Evolutionary conservation across 108 stramenopile species (phyloP), one percentile per base, ranked within the genome.

Genomic region (Cyclotella atomus): DNA sequence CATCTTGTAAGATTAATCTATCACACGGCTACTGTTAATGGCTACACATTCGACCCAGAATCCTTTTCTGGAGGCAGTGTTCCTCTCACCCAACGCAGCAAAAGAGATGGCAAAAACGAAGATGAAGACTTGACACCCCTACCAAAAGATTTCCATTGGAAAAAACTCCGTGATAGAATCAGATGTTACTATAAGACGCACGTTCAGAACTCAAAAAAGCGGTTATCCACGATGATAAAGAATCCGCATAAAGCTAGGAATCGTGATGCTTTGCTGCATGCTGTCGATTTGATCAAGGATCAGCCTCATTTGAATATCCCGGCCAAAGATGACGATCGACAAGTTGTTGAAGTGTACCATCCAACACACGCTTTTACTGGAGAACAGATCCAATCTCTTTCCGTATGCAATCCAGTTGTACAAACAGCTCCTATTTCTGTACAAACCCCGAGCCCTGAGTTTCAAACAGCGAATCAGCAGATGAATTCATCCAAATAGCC

Each of bases 161-260:
- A 90, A 70, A 79, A 84, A 57, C 77, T 92, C 3, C 86, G 91
- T 0, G 88, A 92, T 82, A 84, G 90, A 10, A 90, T 94, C 36
- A 82, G 93, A 25, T 94, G 93, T 80, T 94, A 90, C 65, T 91
- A 86, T 88, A 94, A 94, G 85, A 94, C 93, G 12, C 90, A 91
- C 52, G 68, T 91, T 3, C 93, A 94, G 71, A 94, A 94, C 65
- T 89, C 89, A 10, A 91, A 94, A 80, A 94, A 94, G 82, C 76
- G 89, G 34, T 76, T 89, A 16, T 68, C 64, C 21, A 90, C 91
- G 2, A 76, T 92, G 75, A 75, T 87, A 41, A 90, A 90, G 71
- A 88, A 89, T 75, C 84, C 87, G 2, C 74, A 8, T 28, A 63
- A 64, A 62, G 36, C 38, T 3, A 63, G 34, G 38, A 54, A 64